These are phyloP conservation scores for Macrophomina phaseolina DNA, from an alignment of 2,329 filamentous ascomycete genomes.

Conservation along the genomic window DNA sequence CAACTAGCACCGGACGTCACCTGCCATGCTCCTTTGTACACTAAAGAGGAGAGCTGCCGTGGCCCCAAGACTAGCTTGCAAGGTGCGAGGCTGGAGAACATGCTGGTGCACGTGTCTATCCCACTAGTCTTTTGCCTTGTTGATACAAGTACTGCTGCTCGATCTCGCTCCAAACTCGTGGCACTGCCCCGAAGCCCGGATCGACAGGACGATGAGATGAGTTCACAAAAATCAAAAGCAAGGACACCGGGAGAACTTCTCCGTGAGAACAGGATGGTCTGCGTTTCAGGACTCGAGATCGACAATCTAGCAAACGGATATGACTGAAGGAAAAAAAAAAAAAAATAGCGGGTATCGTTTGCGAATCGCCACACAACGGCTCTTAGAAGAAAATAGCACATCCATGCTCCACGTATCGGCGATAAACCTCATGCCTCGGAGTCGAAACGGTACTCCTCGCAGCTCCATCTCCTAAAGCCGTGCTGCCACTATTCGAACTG, in stretches of 20 bases:
- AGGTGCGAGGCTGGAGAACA: neutral
- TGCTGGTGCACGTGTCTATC: neutral
- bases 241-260: neutral
- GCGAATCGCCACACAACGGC: neutral
- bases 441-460: neutral
- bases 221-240: neutral
- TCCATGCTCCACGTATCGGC: neutral
- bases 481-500: constrained; percentile 9
- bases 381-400: neutral
- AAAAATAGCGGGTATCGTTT: neutral
- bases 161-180: neutral
- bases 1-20: neutral
- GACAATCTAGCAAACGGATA: neutral
- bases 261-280: neutral
- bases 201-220: neutral
- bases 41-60: neutral
- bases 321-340: no score
- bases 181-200: neutral
- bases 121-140: neutral
- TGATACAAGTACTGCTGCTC: neutral
- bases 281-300: neutral
- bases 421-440: neutral
- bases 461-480: no score
- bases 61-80: neutral
- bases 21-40: neutral